Percentiles rank a stretch among this genome's conserved stretches.
Conservation (phyloP, 108 stramenopile genomes). For the Fragilaria radians region DNA sequence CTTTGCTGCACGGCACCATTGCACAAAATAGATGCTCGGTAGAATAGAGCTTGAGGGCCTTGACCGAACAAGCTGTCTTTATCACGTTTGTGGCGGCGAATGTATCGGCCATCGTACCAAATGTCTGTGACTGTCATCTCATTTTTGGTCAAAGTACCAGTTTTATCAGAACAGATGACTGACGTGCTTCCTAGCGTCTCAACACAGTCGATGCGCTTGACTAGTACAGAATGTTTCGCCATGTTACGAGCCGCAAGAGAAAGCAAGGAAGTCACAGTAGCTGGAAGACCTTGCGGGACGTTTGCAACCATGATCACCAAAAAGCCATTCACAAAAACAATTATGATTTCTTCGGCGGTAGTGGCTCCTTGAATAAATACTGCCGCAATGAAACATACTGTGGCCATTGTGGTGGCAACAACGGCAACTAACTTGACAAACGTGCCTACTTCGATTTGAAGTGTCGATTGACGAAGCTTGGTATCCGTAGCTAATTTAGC, state of each 20-base stretch:
- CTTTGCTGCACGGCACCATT: background rate
- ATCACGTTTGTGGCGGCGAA: background rate
- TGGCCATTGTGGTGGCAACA: conserved; percentile 66
- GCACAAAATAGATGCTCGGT: background rate
- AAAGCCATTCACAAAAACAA: background rate
- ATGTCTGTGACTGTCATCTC: conserved; percentile 1
- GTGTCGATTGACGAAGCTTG: conserved; percentile 82
- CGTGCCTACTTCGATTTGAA: conserved; percentile 85
- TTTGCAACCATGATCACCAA: conserved; percentile 45
- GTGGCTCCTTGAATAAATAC: conserved; percentile 35
- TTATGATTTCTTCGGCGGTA: conserved; percentile 17
- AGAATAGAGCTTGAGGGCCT: background rate
- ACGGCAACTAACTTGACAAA: conserved; percentile 76
- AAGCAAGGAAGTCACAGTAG: conserved; percentile 58
- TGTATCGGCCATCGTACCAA: background rate
- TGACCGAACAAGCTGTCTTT: background rate
- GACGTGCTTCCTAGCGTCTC: conserved; percentile 74
- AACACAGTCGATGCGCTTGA: conserved; percentile 55
- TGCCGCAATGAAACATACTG: conserved; percentile 74
- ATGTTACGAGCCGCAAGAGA: conserved; percentile 45
- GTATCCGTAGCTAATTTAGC: conserved; percentile 69
- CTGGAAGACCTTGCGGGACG: conserved; percentile 66
- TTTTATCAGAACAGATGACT: conserved; percentile 73
- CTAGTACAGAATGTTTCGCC: conserved; percentile 37
- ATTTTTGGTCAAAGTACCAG: conserved; percentile 63